Evolutionary conservation across 2,329 filamentous ascomycete species (phyloP).

Genomic region (Xylogone sp.): DNA sequence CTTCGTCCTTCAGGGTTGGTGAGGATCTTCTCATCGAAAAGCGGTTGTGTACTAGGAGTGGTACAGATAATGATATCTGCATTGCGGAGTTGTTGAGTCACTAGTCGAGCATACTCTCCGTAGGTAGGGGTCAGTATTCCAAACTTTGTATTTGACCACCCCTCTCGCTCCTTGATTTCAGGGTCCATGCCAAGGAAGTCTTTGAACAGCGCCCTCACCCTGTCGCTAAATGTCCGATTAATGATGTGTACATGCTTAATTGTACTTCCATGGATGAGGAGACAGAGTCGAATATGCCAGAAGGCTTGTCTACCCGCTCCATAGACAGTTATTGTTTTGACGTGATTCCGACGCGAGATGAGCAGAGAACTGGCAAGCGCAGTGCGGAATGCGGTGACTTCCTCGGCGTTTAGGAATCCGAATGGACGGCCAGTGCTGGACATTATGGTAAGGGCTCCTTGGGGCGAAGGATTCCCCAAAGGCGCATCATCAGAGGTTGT

Average conservation of each 20-base stretch:
- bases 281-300: constrained; percentile 85
- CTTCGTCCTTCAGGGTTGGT: constrained; percentile 67
- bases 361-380: constrained; percentile 68
- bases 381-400: constrained; percentile 77
- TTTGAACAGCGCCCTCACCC: constrained; percentile 47
- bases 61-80: constrained; percentile 87
- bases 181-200: constrained; percentile 41
- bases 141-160: constrained; percentile 65
- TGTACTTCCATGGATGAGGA: constrained; percentile 67
- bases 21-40: constrained; percentile 72
- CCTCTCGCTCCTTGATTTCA: constrained; percentile 49
- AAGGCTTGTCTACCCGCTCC: constrained; percentile 88
- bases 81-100: constrained; percentile 66
- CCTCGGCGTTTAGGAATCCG: constrained; percentile 68
- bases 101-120: constrained; percentile 60
- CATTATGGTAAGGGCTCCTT: constrained; percentile 67
- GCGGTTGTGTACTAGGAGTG: constrained; percentile 67
- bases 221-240: constrained; percentile 66
- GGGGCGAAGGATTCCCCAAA: constrained; percentile 39
- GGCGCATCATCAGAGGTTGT: constrained; percentile 16
- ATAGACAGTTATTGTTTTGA: constrained; percentile 78
- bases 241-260: constrained; percentile 81
- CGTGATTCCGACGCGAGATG: constrained; percentile 59
- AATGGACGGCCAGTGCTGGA: constrained; percentile 55
- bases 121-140: constrained; percentile 66